A percentile compares a stretch with the other conserved stretches of the same genome.
phyloP scores from a whole-genome alignment of 352 stramenopile genomes.

The Pythium coloratum region DNA sequence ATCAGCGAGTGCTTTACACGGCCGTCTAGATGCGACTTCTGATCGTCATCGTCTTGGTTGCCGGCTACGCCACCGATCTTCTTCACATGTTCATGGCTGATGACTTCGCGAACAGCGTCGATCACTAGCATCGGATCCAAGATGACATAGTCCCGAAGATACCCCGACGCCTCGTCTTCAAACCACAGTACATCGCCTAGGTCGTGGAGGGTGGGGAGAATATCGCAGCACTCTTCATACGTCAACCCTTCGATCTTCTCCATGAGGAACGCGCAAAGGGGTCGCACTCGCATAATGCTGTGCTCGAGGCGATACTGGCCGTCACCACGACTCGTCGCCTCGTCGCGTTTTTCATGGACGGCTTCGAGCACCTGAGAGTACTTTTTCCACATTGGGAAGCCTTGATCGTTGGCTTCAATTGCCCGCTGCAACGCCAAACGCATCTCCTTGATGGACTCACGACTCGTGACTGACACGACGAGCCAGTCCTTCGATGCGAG shows the following conservation, averaged over 20 bases:
- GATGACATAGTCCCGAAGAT: slow-evolving; percentile 3
- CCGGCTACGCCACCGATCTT: not conserved
- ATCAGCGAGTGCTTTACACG: not conserved
- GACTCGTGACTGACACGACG: too few species aligned
- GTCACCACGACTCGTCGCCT: not conserved
- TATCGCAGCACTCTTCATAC: slow-evolving; percentile 6
- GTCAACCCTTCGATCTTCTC: slow-evolving; percentile 5
- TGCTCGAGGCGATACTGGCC: slow-evolving; percentile 4
- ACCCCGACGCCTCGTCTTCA: not conserved
- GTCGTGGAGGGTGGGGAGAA: slow-evolving; percentile 16
- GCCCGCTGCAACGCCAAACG: too few species aligned
- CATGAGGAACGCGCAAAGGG: slow-evolving; percentile 4
- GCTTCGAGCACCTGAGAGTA: not conserved
- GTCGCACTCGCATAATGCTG: not conserved
- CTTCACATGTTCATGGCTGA: not conserved
- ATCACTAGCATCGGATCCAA: slow-evolving; percentile 31
- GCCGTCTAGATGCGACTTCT: not conserved
- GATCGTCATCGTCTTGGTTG: not conserved
- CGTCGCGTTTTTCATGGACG: not conserved
- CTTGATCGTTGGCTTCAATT: too few species aligned
- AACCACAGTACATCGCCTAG: slow-evolving; percentile 25
- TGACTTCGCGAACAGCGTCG: slow-evolving; percentile 6
- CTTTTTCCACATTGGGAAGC: not conserved
- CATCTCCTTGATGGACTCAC: too few species aligned
- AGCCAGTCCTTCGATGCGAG: too few species aligned